These are phyloP conservation scores for Salicornia ramosissima DNA, from an alignment of 148 eudicot species.

Conservation along the genomic window DNA sequence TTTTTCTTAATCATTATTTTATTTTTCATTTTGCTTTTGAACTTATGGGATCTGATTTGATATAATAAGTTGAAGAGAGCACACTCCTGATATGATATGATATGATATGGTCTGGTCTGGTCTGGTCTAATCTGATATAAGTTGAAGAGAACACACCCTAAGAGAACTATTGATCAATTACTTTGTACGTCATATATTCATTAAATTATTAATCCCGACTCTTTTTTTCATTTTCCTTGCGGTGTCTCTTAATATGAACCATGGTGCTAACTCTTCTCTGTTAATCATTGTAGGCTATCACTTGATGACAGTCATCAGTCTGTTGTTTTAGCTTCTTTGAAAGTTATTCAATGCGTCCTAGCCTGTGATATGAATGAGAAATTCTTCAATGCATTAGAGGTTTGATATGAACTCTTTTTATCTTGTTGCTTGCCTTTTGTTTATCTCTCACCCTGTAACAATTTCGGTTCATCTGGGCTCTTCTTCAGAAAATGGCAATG, in stretches of 20 bases:
- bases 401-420: constrained; percentile 24
- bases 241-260: neutral
- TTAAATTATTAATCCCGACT: neutral
- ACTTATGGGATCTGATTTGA: too few species aligned
- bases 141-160: too few species aligned
- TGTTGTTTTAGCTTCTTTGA: constrained; percentile 80
- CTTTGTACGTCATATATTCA: neutral
- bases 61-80: too few species aligned
- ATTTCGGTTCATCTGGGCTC: neutral
- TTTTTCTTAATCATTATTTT: too few species aligned
- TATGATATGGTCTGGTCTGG: too few species aligned
- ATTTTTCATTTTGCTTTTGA: too few species aligned
- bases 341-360: constrained; percentile 61
- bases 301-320: constrained; percentile 88
- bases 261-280: neutral
- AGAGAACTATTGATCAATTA: neutral
- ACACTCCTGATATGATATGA: too few species aligned
- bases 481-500: constrained; percentile 49
- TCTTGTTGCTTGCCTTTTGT: neutral
- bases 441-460: neutral
- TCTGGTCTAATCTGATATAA: too few species aligned
- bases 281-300: constrained; percentile 52
- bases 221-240: constrained; percentile 12
- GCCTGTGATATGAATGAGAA: constrained; percentile 66
- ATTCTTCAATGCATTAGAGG: constrained; percentile 59